Conservation (phyloP, 331 rosid genomes). For the Malus hybrid region DNA sequence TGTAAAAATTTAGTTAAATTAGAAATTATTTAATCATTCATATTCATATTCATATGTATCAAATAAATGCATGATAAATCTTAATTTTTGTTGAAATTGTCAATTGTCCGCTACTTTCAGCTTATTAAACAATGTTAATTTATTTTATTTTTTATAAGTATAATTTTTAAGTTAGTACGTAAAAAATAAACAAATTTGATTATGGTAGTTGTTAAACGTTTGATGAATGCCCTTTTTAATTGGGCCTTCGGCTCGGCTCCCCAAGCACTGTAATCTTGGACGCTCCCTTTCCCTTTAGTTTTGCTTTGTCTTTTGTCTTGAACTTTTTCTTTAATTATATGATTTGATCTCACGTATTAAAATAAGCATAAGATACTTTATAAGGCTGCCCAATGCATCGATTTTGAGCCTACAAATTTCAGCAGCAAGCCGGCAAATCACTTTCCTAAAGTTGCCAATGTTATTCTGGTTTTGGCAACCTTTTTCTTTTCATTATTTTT, state of each 20-base stretch:
- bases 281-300: background rate
- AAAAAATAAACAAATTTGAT: no score
- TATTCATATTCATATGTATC: no score
- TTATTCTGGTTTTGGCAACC: background rate
- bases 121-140: no score
- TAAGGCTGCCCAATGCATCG: background rate
- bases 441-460: background rate
- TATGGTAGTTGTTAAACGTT: accelerated
- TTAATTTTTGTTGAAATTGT: no score
- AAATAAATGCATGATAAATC: no score
- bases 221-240: background rate
- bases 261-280: background rate
- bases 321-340: background rate
- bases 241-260: background rate
- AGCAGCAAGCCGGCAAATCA: background rate
- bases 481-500: background rate
- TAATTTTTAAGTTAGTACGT: no score
- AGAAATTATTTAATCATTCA: accelerated
- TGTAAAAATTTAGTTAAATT: no score
- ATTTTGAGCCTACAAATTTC: background rate
- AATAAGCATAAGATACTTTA: background rate
- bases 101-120: no score
- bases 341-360: background rate
- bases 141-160: no score
- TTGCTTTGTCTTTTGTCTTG: background rate